These are phyloP conservation scores for Fraxinus anomala DNA, from an alignment of 257 asterid genomes.

Conservation along the genomic window DNA sequence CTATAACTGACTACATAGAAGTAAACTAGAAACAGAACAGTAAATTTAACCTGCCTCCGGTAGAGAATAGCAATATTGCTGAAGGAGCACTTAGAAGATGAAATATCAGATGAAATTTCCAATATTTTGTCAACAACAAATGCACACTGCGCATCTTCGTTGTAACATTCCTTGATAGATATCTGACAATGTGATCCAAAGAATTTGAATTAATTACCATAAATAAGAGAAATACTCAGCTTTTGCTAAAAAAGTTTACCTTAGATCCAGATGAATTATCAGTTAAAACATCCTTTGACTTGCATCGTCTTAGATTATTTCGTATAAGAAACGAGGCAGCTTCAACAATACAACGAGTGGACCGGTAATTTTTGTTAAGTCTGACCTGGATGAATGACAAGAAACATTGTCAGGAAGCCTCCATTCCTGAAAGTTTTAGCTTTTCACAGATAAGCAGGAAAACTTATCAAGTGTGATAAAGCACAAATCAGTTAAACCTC, in stretches of 20 bases:
- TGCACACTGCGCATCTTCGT: conserved; percentile 89
- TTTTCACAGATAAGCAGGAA: conserved; percentile 10
- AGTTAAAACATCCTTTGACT: conserved; percentile 65
- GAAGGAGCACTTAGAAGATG: conserved; percentile 62
- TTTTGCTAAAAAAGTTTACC: conserved; percentile 45
- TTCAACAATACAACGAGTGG: conserved; percentile 90
- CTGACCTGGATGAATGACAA: conserved; percentile 62
- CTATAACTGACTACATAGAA: conserved; percentile 24
- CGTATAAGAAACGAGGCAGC: conserved; percentile 85
- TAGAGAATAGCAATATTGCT: conserved; percentile 80
- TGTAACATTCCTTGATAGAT: conserved; percentile 82
- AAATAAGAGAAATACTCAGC: conserved; percentile 13
- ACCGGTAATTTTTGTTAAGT: conserved; percentile 81
- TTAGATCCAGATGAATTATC: conserved; percentile 84
- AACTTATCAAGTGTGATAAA: conserved; percentile 5
- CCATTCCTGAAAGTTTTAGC: conserved; percentile 18
- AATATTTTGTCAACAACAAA: conserved; percentile 90
- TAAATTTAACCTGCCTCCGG: conserved; percentile 88
- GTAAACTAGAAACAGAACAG: conserved; percentile 22
- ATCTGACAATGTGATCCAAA: conserved; percentile 50
- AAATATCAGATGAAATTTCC: conserved; percentile 68
- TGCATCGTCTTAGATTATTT: conserved; percentile 71
- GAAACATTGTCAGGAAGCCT: conserved; percentile 25
- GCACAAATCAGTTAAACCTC: conserved; percentile 61
- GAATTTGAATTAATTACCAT: conserved; percentile 21